These are phyloP conservation scores for Calonectria montana DNA, from an alignment of 2,329 filamentous ascomycete genomes.

Conservation along the genomic window DNA sequence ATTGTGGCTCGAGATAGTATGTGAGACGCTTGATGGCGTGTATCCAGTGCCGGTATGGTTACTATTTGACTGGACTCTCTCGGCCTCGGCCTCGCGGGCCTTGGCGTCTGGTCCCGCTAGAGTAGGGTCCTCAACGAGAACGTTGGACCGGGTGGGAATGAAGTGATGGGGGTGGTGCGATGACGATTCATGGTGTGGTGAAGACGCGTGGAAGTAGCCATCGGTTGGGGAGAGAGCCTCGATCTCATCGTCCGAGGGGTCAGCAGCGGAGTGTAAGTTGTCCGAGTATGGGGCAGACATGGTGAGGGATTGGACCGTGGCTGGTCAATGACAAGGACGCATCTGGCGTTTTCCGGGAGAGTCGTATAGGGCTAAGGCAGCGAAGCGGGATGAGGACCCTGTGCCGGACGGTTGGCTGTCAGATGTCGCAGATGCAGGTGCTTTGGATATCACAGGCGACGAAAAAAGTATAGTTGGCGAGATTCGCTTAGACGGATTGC, in stretches of 20 bases:
- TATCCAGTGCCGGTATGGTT: neutral
- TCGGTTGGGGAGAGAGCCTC: conserved; percentile 62
- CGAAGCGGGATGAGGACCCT: neutral
- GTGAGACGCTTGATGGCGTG: neutral
- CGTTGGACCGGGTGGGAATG: conserved; percentile 59
- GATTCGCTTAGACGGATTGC: conserved; percentile 1
- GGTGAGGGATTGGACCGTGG: conserved; percentile 17
- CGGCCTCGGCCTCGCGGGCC: conserved; percentile 56
- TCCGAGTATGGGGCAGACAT: conserved; percentile 62
- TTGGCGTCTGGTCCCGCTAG: conserved; percentile 54
- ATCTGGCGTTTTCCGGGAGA: neutral
- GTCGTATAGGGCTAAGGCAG: conserved; percentile 19
- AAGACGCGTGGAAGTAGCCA: conserved; percentile 61
- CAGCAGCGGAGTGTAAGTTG: conserved; percentile 57
- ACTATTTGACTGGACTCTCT: conserved; percentile 49
- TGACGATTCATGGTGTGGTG: conserved; percentile 40
- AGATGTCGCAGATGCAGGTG: neutral
- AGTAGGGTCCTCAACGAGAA: conserved; percentile 62
- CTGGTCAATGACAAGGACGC: neutral
- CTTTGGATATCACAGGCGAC: neutral
- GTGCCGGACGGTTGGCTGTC: neutral
- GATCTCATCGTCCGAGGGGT: conserved; percentile 49
- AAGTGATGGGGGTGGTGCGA: conserved; percentile 38
- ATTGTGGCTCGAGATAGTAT: conserved; percentile 20
- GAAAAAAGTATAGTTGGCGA: neutral